Evolutionary conservation across 1,284 basidiomycete genomes (phyloP).

Genomic region (Marasmius tenuissimus): DNA sequence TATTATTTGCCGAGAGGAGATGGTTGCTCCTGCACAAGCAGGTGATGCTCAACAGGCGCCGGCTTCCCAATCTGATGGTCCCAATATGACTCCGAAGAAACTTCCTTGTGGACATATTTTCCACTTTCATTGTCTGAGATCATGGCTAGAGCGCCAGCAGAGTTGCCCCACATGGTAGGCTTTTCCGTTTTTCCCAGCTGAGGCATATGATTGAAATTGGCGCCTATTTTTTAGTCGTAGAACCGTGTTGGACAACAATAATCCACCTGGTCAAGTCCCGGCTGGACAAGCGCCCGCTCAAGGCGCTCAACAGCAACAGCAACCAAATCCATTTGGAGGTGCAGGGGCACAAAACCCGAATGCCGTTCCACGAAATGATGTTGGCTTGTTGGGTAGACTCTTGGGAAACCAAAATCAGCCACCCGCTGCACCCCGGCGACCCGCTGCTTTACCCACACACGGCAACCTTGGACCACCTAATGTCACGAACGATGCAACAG

Average conservation of each 20-base stretch:
- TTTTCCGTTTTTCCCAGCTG: conserved; percentile 9
- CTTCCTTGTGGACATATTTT: conserved; percentile 96
- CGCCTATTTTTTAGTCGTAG: conserved; percentile 60
- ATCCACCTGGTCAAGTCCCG: conserved; percentile 28
- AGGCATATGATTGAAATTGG: conserved; percentile 9
- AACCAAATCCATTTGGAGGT: conserved; percentile 38
- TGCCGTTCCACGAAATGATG: neutral
- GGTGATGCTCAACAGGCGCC: conserved; percentile 29
- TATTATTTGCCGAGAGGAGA: conserved; percentile 99
- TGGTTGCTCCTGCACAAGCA: conserved; percentile 54
- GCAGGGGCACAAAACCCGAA: neutral
- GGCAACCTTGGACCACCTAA: conserved; percentile 17
- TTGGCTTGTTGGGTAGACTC: neutral
- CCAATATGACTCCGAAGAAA: conserved; percentile 95
- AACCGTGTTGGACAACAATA: conserved; percentile 71
- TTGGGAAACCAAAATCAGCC: conserved; percentile 18
- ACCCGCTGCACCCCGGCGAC: conserved; percentile 18
- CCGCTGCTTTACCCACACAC: conserved; percentile 15
- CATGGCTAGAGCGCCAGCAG: conserved; percentile 96
- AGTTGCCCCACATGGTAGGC: conserved; percentile 94
- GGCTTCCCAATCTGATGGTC: conserved; percentile 54
- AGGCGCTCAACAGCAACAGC: conserved; percentile 20
- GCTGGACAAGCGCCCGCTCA: conserved; percentile 35
- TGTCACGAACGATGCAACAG: conserved; percentile 25
- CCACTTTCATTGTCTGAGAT: conserved; percentile 95